Percentiles rank a stretch among this genome's conserved stretches.
phyloP scores from a whole-genome alignment of 2,329 filamentous ascomycete genomes.

The Mycocentrospora acerina region DNA sequence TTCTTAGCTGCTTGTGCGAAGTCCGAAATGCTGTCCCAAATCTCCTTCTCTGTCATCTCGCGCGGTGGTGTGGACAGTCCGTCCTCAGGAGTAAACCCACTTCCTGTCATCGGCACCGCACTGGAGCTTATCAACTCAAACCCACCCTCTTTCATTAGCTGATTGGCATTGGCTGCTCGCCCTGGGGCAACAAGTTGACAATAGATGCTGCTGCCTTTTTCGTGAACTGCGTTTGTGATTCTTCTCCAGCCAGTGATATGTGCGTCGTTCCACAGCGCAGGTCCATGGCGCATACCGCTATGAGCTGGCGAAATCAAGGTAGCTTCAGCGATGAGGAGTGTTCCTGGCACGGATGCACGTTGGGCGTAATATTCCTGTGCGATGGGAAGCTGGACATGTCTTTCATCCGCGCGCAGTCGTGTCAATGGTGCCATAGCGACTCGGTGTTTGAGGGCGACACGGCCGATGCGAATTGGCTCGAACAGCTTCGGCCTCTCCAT shows the following conservation, averaged over 20 bases:
- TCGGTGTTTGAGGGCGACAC: conserved; percentile 28
- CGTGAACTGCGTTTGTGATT: conserved; percentile 63
- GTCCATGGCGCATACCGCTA: conserved; percentile 53
- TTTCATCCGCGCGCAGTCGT: conserved; percentile 45
- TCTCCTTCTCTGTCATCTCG: conserved; percentile 41
- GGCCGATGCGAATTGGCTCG: conserved; percentile 30
- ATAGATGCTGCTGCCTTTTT: conserved; percentile 60
- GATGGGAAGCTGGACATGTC: conserved; percentile 46
- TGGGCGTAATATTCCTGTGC: conserved; percentile 56
- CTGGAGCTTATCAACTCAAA: conserved; percentile 31
- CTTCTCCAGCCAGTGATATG: conserved; percentile 57
- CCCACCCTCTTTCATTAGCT: conserved; percentile 35
- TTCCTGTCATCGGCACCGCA: conserved; percentile 37
- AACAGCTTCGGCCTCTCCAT: conserved; percentile 20
- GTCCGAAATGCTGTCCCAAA: conserved; percentile 36
- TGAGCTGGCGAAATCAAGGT: conserved; percentile 52
- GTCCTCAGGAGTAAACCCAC: conserved; percentile 40
- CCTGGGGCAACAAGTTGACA: conserved; percentile 64
- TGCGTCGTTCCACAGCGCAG: conserved; percentile 56
- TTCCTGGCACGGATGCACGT: conserved; percentile 53
- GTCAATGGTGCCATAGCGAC: conserved; percentile 37
- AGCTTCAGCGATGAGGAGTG: conserved; percentile 60
- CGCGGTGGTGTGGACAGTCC: not conserved
- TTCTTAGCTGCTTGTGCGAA: conserved; percentile 46
- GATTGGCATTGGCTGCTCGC: conserved; percentile 48